phyloP scores from a whole-genome alignment of 2,329 filamentous ascomycete species.

The Dothidotthia symphoricarpi region DNA sequence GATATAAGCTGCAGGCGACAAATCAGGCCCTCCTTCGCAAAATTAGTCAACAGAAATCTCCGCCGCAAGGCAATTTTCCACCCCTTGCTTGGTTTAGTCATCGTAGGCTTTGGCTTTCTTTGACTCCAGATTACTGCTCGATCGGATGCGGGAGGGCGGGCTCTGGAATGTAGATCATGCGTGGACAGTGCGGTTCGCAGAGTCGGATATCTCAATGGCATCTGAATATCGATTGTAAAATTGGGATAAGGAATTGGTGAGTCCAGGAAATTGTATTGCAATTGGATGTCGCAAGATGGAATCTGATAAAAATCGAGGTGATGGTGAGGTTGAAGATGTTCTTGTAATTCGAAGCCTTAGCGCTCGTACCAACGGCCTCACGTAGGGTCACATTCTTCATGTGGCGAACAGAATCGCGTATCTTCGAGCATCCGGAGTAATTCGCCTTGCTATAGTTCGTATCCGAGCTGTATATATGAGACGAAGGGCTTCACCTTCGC shows the following conservation, averaged over 20 bases:
- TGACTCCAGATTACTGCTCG: constrained; percentile 5
- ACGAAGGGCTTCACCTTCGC: constrained; percentile 23
- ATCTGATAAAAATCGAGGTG: too few relatives aligned
- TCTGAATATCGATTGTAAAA: too few relatives aligned
- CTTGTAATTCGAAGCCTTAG: neutral
- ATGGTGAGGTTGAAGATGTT: too few relatives aligned
- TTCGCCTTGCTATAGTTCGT: constrained; percentile 17
- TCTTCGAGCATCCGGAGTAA: constrained; percentile 16
- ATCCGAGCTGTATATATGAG: constrained; percentile 20
- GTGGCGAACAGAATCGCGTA: constrained; percentile 28
- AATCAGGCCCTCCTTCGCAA: too few relatives aligned
- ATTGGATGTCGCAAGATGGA: too few relatives aligned
- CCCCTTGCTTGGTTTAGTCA: constrained; percentile 34
- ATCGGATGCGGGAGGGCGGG: constrained; percentile 8
- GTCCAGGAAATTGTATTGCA: too few relatives aligned
- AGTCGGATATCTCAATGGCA: too few relatives aligned
- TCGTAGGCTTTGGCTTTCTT: constrained; percentile 31
- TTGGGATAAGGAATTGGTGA: constrained; percentile 3
- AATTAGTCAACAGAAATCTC: constrained; percentile 15
- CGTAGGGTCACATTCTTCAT: constrained; percentile 30
- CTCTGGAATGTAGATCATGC: constrained; percentile 17
- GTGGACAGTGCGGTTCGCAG: neutral
- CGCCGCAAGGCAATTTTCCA: constrained; percentile 18
- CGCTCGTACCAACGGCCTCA: constrained; percentile 31
- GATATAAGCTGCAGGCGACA: too few relatives aligned